Base-by-base conservation (phyloP, 371 early-diverging fungal genomes). In the Syncephalastrum sp. region DNA sequence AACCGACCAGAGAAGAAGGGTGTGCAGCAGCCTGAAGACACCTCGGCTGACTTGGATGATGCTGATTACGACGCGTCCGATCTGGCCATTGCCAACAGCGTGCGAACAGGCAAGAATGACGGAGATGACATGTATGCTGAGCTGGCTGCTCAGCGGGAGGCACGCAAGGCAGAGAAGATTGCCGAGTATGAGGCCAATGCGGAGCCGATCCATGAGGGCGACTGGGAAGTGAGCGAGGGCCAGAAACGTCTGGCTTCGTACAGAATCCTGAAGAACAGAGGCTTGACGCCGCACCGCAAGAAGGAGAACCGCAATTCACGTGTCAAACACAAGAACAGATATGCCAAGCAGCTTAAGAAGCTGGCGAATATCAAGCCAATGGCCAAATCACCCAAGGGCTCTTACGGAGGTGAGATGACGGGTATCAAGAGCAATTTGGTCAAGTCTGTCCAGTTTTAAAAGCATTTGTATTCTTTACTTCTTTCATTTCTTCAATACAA, bases 241-340 rank as follows among this genome's bases (percentile, higher is more conserved):
- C 72, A 79, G 47, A 96, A 96, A 72, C 92, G 98, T 50, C 70
- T 79, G 48, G 87, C 91, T 46, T 87, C 84, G 49, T 95, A 91
- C 77, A 84, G 89, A 66, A 98, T 98, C 57, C 82, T 97, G 67
- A 91, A 93, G 81, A 98, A 98, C 83, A 91, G 90, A 82, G 98
- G 98, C 53, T 83, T 98, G 44, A 91, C 93, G 27, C 97, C 96
- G 41, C 83, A 86, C 52, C 92, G 98, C 61, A 90, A 88, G 74
- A 96, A 96, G 86, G 94, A 93, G 54, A 82, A 91, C 64, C 89
- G 96, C 70, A 98, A 98, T 77, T 90, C 97, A 41, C 90, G 98
- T 70, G 96, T 98, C 68, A 96, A 95, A 82, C 87, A 92, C 65
- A 81, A 70, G 42, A 84, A 83, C 73, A 90, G 89, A 80, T 97